Base-by-base conservation (phyloP, 106 monocot genomes). In the Ottelia alismoides region DNA sequence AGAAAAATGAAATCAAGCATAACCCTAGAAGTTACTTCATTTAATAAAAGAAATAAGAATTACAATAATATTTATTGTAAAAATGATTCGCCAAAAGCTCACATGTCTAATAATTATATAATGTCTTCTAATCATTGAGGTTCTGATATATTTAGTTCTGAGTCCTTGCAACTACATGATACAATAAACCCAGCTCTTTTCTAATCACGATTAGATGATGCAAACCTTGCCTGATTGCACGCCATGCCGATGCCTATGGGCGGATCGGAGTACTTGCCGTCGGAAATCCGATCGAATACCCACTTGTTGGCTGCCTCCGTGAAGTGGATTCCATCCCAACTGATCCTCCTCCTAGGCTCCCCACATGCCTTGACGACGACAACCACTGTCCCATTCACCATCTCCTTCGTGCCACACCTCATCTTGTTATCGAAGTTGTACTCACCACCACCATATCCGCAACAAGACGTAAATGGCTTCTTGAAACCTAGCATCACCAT, bases 241-340 rank as follows among this genome's bases (percentile, higher is more conserved):
- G 40, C 40, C 16, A 7, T 43, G 6, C 40, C 16, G 10, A 43
- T 7, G 10, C 10, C 10, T 16, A 43, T 7, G 16, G 40, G 40
- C 40, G 40, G 40, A 16, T 43, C 40, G 40, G 40, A 43, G 40
- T 7, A 43, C 6, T 6, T 16, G 40, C 40, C 40, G 16, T 43
- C 16, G 40, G 40, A 6, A 7, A 43, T 43, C 40, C 40, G 40
- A 6, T 43, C 40, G 16, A 43, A 43, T 16, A 43, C 40, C 40
- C 40, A 43, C 40, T 43, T 30, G 47, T 82, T 82, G 11, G 87
- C 82, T 7, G 82, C 87, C 28, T 87, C 87, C 2, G 87, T 60
- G 60, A 74, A 82, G 43, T 87, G 87, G 35, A 82, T 77, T 23
- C 87, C 82, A 61, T 87, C 87, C 87, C 87, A 87, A 49, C 78